Base-by-base conservation (phyloP, 345 rosid species). In the Arabidopsis suecica region DNA sequence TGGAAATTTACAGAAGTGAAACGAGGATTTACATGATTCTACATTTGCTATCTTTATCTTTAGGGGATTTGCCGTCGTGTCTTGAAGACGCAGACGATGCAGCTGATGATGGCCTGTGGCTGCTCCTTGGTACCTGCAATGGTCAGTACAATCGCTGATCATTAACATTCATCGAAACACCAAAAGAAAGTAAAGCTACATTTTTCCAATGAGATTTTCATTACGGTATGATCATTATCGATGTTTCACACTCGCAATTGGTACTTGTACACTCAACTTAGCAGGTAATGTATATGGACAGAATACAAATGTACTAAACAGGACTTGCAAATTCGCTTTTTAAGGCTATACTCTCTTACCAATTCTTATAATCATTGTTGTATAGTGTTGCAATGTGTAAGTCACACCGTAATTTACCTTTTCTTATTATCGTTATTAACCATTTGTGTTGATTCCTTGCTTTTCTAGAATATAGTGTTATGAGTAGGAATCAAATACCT, bases 41-140 rank as follows among this genome's bases (percentile, higher is more conserved):
- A 81, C 97, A 91, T 80, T 83, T 91, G 3, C 84, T 91, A 76
- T 91, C 91, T 47, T 78, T 78, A 34, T 91, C 91, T 47, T 78
- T 78, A 13, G 73, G 12, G 10, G 92, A 63, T 80, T 91, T 94
- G 69, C 86, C 78, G 0, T 89, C 96, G 1, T 85, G 73, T 82
- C 72, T 91, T 11, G 91, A 60, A 2, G 88, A 72, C 11, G 72
- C 32, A 44, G 91, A 60, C 1, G 88, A 72, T 7, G 72, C 32
- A 44, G 89, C 58, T 10, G 89, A 60, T 3, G 93, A 61, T 64
- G 76, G 80, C 81, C 83, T 89, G 14, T 78, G 85, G 32, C 84
- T 79, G 56, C 66, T 84, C 77, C 88, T 89, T 2, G 88, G 78
- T 73, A 79, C 89, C 98, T 94, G 82, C 74, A 79, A 40, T 23